These are phyloP conservation scores for Termitomyces titanicus DNA, from an alignment of 768 basidiomycete genomes.

Conservation along the genomic window DNA sequence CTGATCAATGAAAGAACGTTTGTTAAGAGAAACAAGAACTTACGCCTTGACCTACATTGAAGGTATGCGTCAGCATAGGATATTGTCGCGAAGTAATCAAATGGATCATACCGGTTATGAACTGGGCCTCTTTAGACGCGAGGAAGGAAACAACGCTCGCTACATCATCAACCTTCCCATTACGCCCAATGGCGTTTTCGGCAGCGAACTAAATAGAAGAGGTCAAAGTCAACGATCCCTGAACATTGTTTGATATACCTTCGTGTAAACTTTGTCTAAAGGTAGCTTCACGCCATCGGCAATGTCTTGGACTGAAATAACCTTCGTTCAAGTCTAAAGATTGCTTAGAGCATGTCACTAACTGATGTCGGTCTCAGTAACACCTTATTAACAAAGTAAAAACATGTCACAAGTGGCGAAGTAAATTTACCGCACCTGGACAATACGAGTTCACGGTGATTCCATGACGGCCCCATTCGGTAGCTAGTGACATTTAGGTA, in stretches of 20 bases:
- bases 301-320: neutral
- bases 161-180: constrained; percentile 8
- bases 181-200: neutral
- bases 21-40: neutral
- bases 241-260: neutral
- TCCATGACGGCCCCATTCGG: constrained; percentile 20
- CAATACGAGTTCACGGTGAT: constrained; percentile 30
- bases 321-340: neutral
- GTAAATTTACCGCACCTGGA: constrained; percentile 12
- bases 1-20: neutral
- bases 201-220: neutral
- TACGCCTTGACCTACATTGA: constrained; percentile 10
- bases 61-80: neutral
- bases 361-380: constrained; percentile 4
- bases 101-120: constrained; percentile 13
- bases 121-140: constrained; percentile 14
- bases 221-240: neutral
- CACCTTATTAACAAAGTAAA: neutral
- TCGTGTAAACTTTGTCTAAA: neutral
- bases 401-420: neutral
- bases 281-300: neutral
- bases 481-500: neutral
- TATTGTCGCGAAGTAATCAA: neutral
- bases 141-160: constrained; percentile 19
- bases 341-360: neutral